A percentile compares a stretch with the other conserved stretches of the same genome.
Conservation (phyloP, 2,329 filamentous ascomycete genomes). For the Verticillium zaregamsianum region DNA sequence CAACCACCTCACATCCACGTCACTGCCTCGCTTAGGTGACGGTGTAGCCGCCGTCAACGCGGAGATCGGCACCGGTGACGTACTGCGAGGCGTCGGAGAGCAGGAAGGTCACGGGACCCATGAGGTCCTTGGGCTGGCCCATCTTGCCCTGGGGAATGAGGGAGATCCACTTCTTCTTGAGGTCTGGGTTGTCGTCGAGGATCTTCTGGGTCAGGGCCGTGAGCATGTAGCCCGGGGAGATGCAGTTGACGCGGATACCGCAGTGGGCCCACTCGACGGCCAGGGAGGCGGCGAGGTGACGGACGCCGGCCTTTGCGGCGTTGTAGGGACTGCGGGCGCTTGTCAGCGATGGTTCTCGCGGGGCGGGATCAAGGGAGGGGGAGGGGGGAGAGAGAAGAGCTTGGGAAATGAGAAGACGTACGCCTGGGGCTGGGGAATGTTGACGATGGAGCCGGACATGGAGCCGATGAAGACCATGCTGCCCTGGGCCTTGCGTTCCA, state of each 20-base stretch:
- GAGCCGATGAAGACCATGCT: slow-evolving; percentile 93
- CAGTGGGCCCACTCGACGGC: slow-evolving; percentile 91
- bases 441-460: slow-evolving; percentile 93
- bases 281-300: slow-evolving; percentile 80
- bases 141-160: slow-evolving; percentile 92
- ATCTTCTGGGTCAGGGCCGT: slow-evolving; percentile 95
- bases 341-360: not conserved
- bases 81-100: slow-evolving; percentile 75
- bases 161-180: slow-evolving; percentile 86
- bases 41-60: slow-evolving; percentile 89
- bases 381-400: not conserved
- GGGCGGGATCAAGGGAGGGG: not conserved
- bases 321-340: slow-evolving; percentile 67
- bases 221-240: slow-evolving; percentile 94
- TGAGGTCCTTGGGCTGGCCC: slow-evolving; percentile 85
- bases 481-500: slow-evolving; percentile 72
- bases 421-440: slow-evolving; percentile 90
- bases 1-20: not conserved
- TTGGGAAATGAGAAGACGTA: slow-evolving; percentile 25
- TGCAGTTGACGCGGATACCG: slow-evolving; percentile 90
- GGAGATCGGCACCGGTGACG: slow-evolving; percentile 68
- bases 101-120: slow-evolving; percentile 87
- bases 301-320: slow-evolving; percentile 84
- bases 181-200: slow-evolving; percentile 84
- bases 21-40: slow-evolving; percentile 52